Evolutionary conservation across 1,284 basidiomycete genomes (phyloP).

Genomic region (Butyriboletus appendiculatus): DNA sequence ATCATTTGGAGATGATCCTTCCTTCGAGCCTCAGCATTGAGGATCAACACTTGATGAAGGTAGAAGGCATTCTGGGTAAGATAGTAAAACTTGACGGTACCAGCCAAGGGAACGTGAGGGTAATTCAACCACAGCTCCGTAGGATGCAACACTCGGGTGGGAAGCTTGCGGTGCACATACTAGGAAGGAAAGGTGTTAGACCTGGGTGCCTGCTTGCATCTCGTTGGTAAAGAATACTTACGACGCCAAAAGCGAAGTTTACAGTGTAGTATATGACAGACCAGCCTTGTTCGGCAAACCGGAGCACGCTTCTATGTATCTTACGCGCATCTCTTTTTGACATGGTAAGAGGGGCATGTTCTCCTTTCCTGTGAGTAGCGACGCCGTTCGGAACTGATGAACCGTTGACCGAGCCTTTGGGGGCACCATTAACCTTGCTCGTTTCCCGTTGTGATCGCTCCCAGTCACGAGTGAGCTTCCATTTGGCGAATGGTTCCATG

Average conservation of each 20-base stretch:
- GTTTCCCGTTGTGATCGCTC: conserved; percentile 28
- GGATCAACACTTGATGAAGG: conserved; percentile 87
- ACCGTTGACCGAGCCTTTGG: conserved; percentile 36
- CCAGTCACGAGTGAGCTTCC: conserved; percentile 64
- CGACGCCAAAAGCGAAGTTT: conserved; percentile 81
- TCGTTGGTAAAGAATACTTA: conserved; percentile 48
- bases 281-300: conserved; percentile 98
- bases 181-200: conserved; percentile 36
- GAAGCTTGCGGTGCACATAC: conserved; percentile 79
- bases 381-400: conserved; percentile 32
- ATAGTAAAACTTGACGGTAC: conserved; percentile 88
- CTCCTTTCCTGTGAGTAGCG: conserved; percentile 16
- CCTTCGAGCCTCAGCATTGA: conserved; percentile 91
- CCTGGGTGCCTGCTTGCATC: neutral
- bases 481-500: conserved; percentile 77
- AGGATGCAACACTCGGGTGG: conserved; percentile 68
- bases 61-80: conserved; percentile 93
- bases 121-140: conserved; percentile 80
- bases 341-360: conserved; percentile 23
- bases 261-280: conserved; percentile 77
- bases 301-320: conserved; percentile 70
- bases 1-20: conserved; percentile 98
- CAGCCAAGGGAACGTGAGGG: conserved; percentile 79
- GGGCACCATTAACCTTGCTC: conserved; percentile 27
- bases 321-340: conserved; percentile 49